Percentiles rank a stretch among this genome's conserved stretches.
These are phyloP conservation scores for Fusarium nisikadoi DNA, from an alignment of 2,329 filamentous ascomycete genomes.

Conservation along the genomic window DNA sequence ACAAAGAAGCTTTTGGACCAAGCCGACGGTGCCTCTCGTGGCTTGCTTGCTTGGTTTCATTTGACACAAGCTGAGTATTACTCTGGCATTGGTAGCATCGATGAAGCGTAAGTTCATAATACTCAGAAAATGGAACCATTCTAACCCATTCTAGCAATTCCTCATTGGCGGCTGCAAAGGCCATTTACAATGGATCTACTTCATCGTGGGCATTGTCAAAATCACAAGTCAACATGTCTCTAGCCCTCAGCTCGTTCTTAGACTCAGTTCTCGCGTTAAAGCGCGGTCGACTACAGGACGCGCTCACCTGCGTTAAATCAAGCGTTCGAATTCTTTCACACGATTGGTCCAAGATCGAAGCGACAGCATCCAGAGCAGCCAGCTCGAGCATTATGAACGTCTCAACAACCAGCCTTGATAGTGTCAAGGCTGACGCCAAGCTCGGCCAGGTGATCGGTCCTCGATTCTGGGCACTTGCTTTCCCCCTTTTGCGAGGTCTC, in stretches of 20 bases:
- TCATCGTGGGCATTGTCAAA: constrained; percentile 50
- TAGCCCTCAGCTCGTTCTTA: constrained; percentile 58
- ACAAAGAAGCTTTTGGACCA: constrained; percentile 61
- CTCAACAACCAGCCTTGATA: constrained; percentile 45
- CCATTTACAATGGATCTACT: constrained; percentile 46
- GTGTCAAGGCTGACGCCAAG: constrained; percentile 39
- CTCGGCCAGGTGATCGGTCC: constrained; percentile 55
- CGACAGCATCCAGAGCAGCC: constrained; percentile 28
- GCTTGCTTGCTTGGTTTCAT: constrained; percentile 65
- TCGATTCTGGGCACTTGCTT: constrained; percentile 82
- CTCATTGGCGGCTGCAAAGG: constrained; percentile 54
- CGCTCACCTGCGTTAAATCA: constrained; percentile 66
- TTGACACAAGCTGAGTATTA: constrained; percentile 80
- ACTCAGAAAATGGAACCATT: background rate
- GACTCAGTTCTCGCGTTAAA: constrained; percentile 74
- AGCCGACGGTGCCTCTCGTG: constrained; percentile 51
- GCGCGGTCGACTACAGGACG: constrained; percentile 67
- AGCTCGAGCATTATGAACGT: constrained; percentile 44
- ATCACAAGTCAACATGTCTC: constrained; percentile 46
- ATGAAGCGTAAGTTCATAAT: constrained; percentile 63
- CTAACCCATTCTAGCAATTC: constrained; percentile 40
- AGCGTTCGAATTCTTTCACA: constrained; percentile 66
- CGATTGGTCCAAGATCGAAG: constrained; percentile 65
- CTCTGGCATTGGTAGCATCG: constrained; percentile 71
- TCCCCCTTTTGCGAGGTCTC: constrained; percentile 76